These are phyloP conservation scores for Notholithocarpus densiflorus DNA, from an alignment of 306 rosid genomes.

Conservation along the genomic window DNA sequence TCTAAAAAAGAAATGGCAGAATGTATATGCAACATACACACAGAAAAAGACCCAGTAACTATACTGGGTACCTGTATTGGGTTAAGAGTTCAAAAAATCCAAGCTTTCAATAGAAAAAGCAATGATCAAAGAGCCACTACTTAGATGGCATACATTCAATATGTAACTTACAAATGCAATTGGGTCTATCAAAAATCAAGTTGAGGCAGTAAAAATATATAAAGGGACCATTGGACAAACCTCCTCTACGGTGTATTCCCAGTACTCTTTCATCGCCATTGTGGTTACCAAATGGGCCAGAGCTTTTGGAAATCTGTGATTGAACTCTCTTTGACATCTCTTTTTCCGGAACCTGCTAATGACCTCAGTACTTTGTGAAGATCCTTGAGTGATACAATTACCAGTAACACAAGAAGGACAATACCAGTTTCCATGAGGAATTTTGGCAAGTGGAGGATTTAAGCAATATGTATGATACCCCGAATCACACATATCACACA, in stretches of 20 bases:
- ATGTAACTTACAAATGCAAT: not conserved
- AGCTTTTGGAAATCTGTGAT: slow-evolving; percentile 39
- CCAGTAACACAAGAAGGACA: slow-evolving; percentile 89
- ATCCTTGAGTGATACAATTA: slow-evolving; percentile 50
- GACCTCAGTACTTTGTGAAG: slow-evolving; percentile 29
- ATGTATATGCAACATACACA: not conserved
- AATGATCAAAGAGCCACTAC: not conserved
- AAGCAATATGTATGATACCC: slow-evolving; percentile 98
- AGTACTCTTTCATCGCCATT: slow-evolving; percentile 88
- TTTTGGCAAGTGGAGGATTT: slow-evolving; percentile 96
- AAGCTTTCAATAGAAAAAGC: not conserved
- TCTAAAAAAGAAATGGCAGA: not conserved
- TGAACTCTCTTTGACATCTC: slow-evolving; percentile 64
- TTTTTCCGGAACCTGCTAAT: slow-evolving; percentile 45
- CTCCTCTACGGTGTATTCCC: slow-evolving; percentile 74
- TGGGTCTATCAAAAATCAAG: not conserved
- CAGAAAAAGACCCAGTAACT: not conserved
- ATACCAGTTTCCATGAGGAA: slow-evolving; percentile 98
- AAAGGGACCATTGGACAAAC: slow-evolving; percentile 45
- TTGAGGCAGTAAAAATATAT: not conserved
- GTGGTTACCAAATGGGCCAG: slow-evolving; percentile 57
- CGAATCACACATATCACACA: slow-evolving; percentile 94
- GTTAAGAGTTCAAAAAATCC: not conserved
- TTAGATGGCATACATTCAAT: not conserved
- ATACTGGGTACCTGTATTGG: not conserved